Conservation (phyloP, 2,329 filamentous ascomycete species). For the Colletotrichum tamarilloi region DNA sequence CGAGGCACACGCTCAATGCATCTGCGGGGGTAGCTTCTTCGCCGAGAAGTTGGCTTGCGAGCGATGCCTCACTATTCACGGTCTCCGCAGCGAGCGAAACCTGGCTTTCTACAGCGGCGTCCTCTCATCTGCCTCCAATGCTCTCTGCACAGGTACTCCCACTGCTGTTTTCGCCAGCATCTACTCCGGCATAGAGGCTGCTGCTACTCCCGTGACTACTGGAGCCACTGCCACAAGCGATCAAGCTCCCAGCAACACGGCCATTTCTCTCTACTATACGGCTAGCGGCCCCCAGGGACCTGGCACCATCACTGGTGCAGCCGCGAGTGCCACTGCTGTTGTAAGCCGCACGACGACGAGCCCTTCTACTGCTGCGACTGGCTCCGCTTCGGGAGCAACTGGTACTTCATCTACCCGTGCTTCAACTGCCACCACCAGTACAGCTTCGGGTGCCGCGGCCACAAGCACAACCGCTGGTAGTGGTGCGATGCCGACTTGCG, state of each 20-base stretch:
- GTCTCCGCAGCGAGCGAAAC: slow-evolving; percentile 49
- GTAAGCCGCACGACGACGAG: slow-evolving; percentile 8
- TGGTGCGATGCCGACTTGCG: slow-evolving; percentile 42
- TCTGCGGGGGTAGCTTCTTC: slow-evolving; percentile 56
- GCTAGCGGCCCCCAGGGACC: slow-evolving; percentile 49
- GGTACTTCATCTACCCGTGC: neutral
- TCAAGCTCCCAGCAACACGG: slow-evolving; percentile 48
- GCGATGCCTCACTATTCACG: slow-evolving; percentile 53
- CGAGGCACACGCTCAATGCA: slow-evolving; percentile 37
- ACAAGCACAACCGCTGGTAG: slow-evolving; percentile 33
- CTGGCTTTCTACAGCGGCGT: slow-evolving; percentile 47
- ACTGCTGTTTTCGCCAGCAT: slow-evolving; percentile 48
- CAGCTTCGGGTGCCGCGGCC: slow-evolving; percentile 12
- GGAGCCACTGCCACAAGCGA: slow-evolving; percentile 47
- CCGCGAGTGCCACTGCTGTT: slow-evolving; percentile 48
- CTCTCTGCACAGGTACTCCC: slow-evolving; percentile 51
- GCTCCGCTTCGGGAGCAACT: neutral
- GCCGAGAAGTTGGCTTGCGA: slow-evolving; percentile 54
- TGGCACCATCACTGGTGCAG: slow-evolving; percentile 54
- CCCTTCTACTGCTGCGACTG: neutral
- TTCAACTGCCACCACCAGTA: slow-evolving; percentile 17
- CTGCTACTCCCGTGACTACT: slow-evolving; percentile 43
- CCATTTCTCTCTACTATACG: slow-evolving; percentile 57
- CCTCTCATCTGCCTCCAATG: slow-evolving; percentile 46
- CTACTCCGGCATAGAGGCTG: slow-evolving; percentile 45